Conservation (phyloP, 106 monocot species). For the Dactylorhiza incarnata region DNA sequence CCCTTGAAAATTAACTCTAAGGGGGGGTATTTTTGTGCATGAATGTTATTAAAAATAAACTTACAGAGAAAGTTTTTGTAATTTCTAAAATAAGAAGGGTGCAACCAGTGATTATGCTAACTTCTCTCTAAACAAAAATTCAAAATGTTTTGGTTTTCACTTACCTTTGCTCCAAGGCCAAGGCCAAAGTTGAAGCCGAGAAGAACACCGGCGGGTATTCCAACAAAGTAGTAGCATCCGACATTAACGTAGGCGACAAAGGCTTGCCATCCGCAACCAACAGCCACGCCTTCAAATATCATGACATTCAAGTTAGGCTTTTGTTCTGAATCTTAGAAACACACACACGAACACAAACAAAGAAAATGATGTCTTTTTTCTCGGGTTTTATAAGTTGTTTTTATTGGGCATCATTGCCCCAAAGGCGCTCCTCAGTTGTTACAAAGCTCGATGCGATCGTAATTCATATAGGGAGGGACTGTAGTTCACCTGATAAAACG, state of each 20-base stretch:
- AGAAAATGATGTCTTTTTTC: background rate
- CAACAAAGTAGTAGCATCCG: slow-evolving; percentile 67
- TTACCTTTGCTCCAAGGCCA: slow-evolving; percentile 48
- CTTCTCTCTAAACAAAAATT: no score
- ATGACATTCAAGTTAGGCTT: background rate
- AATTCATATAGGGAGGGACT: background rate
- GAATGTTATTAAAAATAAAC: no score
- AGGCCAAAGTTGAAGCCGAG: slow-evolving; percentile 59
- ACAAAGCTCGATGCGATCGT: no score
- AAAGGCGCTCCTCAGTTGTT: no score
- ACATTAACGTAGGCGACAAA: slow-evolving; percentile 84
- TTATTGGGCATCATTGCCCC: no score
- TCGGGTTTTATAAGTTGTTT: no score
- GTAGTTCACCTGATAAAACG: slow-evolving; percentile 51
- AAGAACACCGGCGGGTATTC: slow-evolving; percentile 49
- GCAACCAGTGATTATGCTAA: no score
- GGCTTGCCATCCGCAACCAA: slow-evolving; percentile 87
- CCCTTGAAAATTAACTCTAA: no score
- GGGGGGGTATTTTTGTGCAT: no score
- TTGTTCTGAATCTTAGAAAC: background rate
- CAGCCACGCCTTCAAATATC: slow-evolving; percentile 59
- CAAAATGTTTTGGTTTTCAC: background rate
- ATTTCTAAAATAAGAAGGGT: no score
- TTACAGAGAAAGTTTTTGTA: no score
- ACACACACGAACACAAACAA: background rate